Conservation (phyloP, 441 rosid genomes). For the Raphanus hybrid region DNA sequence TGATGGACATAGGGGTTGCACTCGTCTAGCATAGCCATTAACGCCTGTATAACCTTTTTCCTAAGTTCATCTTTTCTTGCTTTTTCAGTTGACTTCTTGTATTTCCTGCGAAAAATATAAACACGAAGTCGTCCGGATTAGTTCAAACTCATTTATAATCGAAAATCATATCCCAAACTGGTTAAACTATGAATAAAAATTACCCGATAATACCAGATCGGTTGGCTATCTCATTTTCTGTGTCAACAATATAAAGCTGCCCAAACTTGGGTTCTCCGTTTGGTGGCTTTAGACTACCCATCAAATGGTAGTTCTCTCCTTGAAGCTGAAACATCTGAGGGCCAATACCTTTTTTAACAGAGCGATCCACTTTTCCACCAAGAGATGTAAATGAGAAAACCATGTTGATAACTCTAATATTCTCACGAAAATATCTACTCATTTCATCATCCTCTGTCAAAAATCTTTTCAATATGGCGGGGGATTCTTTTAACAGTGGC, state of each 20-base stretch:
- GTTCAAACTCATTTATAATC: too few species aligned
- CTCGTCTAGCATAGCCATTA: background rate
- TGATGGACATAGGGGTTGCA: background rate
- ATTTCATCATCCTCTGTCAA: background rate
- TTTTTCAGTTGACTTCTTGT: background rate
- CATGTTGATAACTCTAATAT: background rate
- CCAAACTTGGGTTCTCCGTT: background rate
- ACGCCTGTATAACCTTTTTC: background rate
- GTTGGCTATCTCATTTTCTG: background rate
- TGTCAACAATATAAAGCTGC: background rate
- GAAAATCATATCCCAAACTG: background rate
- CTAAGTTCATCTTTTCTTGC: background rate
- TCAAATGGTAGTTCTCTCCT: constrained; percentile 1
- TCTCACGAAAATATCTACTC: background rate
- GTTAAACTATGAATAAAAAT: background rate
- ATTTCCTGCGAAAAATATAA: background rate
- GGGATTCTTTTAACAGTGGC: background rate
- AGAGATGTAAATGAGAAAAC: constrained; percentile 2
- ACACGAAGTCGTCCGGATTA: background rate
- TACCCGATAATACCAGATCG: background rate
- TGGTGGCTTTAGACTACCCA: background rate
- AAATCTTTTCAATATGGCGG: background rate
- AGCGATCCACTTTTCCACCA: background rate
- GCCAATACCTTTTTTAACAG: background rate
- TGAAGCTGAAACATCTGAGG: background rate